A percentile compares a stretch with the other conserved stretches of the same genome.
Conservation (phyloP, 345 rosid genomes). For the Orychophragmus violaceus region DNA sequence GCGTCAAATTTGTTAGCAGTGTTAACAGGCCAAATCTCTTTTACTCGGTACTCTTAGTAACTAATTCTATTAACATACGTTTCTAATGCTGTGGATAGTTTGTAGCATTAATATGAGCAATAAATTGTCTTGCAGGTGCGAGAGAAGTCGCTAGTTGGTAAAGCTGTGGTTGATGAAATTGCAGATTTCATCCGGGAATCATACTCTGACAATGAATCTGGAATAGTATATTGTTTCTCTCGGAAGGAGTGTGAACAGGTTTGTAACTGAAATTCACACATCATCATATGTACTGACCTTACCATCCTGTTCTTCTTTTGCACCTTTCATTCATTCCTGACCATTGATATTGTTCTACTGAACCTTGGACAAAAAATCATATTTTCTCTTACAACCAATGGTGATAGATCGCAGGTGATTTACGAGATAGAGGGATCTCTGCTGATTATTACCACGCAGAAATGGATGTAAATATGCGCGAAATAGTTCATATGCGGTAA, state of each 20-base stretch:
- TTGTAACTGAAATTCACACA: background rate
- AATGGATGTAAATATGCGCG: constrained; percentile 82
- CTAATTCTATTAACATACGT: background rate
- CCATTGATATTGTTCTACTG: background rate
- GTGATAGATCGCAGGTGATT: constrained; percentile 73
- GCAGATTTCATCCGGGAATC: constrained; percentile 72
- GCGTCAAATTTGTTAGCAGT: constrained; percentile 81
- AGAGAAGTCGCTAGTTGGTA: constrained; percentile 79
- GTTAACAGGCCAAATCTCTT: constrained; percentile 95
- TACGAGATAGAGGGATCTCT: constrained; percentile 65
- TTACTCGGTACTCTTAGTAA: constrained; percentile 54
- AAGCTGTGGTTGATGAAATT: constrained; percentile 75
- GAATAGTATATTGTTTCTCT: constrained; percentile 93
- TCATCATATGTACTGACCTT: background rate
- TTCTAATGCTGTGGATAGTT: constrained; percentile 6
- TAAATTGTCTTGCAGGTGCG: constrained; percentile 49
- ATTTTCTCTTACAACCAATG: constrained; percentile 19
- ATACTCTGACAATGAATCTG: constrained; percentile 83
- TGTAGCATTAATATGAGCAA: background rate
- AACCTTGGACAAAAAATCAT: background rate
- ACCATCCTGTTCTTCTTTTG: background rate
- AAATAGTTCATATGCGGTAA: constrained; percentile 79
- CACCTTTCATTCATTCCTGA: background rate
- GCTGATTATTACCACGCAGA: constrained; percentile 93
- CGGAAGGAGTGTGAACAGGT: constrained; percentile 98